These are phyloP conservation scores for Pestalotiopsis sp. DNA, from an alignment of 2,329 filamentous ascomycete species.

Conservation along the genomic window DNA sequence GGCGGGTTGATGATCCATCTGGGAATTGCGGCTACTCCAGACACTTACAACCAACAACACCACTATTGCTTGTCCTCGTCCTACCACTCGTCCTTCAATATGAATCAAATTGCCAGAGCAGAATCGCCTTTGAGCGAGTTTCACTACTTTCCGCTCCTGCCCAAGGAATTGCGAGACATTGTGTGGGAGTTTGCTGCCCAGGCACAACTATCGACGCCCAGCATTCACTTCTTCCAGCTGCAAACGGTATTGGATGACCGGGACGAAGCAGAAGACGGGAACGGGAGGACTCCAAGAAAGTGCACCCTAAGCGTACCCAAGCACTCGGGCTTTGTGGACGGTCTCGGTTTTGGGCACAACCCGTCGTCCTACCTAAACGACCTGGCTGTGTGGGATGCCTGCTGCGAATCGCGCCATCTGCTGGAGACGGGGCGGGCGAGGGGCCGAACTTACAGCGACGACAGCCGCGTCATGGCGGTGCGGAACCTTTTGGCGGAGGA, in stretches of 20 bases:
- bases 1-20: background rate
- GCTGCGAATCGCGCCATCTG: constrained; percentile 10
- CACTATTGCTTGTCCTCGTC: background rate
- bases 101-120: background rate
- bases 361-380: constrained; percentile 10
- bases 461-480: background rate
- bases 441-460: background rate
- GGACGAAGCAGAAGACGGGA: background rate
- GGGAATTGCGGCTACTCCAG: background rate
- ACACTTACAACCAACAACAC: background rate
- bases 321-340: background rate
- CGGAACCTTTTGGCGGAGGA: background rate
- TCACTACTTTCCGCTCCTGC: constrained; percentile 12
- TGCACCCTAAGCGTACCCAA: constrained; percentile 1
- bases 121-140: constrained; percentile 5
- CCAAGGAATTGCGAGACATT: constrained; percentile 10
- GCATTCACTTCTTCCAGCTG: constrained; percentile 13
- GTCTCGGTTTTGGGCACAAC: background rate
- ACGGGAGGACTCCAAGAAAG: background rate
- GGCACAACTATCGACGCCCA: background rate
- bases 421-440: background rate
- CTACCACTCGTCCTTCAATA: constrained; percentile 1
- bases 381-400: constrained; percentile 10
- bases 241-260: background rate
- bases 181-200: constrained; percentile 10